Evolutionary conservation across 2,329 filamentous ascomycete genomes (phyloP).

Genomic region (Westerdykella sp.): DNA sequence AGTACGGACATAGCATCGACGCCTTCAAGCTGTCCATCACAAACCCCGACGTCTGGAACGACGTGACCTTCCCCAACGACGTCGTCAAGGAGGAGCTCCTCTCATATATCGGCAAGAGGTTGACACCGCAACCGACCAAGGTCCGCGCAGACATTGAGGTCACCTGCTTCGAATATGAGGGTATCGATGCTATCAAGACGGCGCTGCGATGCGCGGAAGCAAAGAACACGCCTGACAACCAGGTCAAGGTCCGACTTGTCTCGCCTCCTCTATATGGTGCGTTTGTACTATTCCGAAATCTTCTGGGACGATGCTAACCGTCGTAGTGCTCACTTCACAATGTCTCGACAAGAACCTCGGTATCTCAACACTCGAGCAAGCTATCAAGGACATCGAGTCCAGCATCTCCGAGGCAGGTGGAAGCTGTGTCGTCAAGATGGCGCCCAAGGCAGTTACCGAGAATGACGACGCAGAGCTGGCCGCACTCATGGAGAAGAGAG

Average conservation of each 20-base stretch:
- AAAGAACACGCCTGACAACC: conserved; percentile 82
- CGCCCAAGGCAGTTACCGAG: conserved; percentile 97
- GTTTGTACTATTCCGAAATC: background rate
- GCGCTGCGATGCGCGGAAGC: conserved; percentile 88
- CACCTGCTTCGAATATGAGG: conserved; percentile 69
- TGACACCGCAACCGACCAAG: conserved; percentile 98
- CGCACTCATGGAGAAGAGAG: conserved; percentile 97
- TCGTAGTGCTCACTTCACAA: conserved; percentile 75
- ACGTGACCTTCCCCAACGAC: conserved; percentile 81
- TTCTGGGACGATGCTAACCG: conserved; percentile 10
- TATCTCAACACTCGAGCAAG: conserved; percentile 77
- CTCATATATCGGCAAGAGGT: conserved; percentile 91
- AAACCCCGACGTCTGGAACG: conserved; percentile 93
- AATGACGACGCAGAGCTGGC: conserved; percentile 96
- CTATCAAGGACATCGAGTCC: conserved; percentile 77
- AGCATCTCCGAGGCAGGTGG: conserved; percentile 76
- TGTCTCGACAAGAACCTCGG: conserved; percentile 88
- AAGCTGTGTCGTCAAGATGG: conserved; percentile 88
- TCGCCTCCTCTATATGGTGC: conserved; percentile 78
- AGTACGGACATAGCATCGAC: conserved; percentile 92
- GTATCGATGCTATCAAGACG: conserved; percentile 95
- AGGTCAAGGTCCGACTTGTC: conserved; percentile 98
- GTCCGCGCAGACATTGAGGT: conserved; percentile 90
- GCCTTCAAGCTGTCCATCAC: conserved; percentile 99
- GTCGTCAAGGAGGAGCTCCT: conserved; percentile 83